Evolutionary conservation across 1,139 yeast genomes (phyloP).

Genomic region (Suhomyces maxii): DNA sequence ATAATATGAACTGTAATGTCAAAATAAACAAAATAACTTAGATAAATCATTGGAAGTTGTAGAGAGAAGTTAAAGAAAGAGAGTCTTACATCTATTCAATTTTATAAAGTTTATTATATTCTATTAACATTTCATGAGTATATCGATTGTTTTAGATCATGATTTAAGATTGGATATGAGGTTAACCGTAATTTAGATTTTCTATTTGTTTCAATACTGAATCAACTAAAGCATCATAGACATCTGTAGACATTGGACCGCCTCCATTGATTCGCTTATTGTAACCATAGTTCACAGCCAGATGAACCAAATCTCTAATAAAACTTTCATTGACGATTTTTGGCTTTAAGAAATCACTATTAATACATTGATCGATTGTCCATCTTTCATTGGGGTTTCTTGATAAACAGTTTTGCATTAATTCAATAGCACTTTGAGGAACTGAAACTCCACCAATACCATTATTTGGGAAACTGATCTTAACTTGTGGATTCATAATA

Average conservation of each 20-base stretch:
- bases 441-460: slow-evolving; percentile 67
- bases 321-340: slow-evolving; percentile 67
- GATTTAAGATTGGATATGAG: not conserved
- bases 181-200: slow-evolving; percentile 36
- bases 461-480: slow-evolving; percentile 62
- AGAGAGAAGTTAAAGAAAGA: too few species aligned
- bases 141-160: too few species aligned
- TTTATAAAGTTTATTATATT: too few species aligned
- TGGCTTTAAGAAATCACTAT: slow-evolving; percentile 66
- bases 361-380: slow-evolving; percentile 62
- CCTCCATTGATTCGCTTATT: slow-evolving; percentile 36
- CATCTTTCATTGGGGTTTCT: slow-evolving; percentile 72
- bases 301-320: slow-evolving; percentile 68
- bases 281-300: slow-evolving; percentile 71
- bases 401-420: slow-evolving; percentile 70
- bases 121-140: too few species aligned
- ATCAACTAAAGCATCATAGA: slow-evolving; percentile 44
- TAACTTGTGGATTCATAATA: slow-evolving; percentile 82
- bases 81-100: too few species aligned
- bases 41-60: too few species aligned
- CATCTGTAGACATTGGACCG: slow-evolving; percentile 37
- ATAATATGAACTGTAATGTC: not conserved
- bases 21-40: too few species aligned
- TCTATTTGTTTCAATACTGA: slow-evolving; percentile 43
- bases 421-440: slow-evolving; percentile 67